A percentile compares a stretch with the other conserved stretches of the same genome.
phyloP scores from a whole-genome alignment of 2,329 filamentous ascomycete species.

The Botrytis medusae region DNA sequence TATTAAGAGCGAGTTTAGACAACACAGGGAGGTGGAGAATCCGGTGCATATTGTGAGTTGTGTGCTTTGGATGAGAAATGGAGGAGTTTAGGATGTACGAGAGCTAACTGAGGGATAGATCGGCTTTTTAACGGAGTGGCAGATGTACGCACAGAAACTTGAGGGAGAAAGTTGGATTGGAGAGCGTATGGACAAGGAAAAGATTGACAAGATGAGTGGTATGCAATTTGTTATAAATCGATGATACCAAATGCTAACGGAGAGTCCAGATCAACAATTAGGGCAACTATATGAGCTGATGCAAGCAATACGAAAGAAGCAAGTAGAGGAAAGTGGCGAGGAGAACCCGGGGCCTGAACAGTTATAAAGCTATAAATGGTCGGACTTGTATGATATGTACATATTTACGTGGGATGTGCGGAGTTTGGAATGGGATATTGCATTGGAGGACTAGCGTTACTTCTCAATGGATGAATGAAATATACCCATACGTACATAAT shows the following conservation, averaged over 20 bases:
- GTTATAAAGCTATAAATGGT: constrained; percentile 5
- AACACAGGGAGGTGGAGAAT: constrained; percentile 81
- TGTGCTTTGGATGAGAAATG: neutral
- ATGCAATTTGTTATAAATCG: constrained; percentile 39
- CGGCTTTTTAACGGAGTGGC: constrained; percentile 95
- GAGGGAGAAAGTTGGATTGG: constrained; percentile 85
- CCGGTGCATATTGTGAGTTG: constrained; percentile 78
- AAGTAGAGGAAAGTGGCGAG: constrained; percentile 20
- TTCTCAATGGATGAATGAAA: constrained; percentile 9
- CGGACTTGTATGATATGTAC: constrained; percentile 2
- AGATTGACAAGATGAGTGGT: constrained; percentile 95
- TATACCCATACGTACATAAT: neutral
- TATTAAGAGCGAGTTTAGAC: constrained; percentile 87
- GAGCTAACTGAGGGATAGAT: constrained; percentile 55
- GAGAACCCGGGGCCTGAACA: constrained; percentile 8
- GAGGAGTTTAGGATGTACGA: neutral
- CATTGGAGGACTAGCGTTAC: constrained; percentile 15
- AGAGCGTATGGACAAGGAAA: constrained; percentile 77
- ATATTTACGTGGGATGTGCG: constrained; percentile 15
- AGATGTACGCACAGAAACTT: constrained; percentile 87
- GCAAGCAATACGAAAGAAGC: constrained; percentile 65
- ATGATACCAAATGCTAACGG: constrained; percentile 16
- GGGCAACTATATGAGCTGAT: constrained; percentile 93
- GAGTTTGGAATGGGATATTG: constrained; percentile 2
- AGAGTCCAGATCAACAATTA: constrained; percentile 75